Base-by-base conservation (phyloP, 768 basidiomycete genomes). In the Hygrocybe punicea region DNA sequence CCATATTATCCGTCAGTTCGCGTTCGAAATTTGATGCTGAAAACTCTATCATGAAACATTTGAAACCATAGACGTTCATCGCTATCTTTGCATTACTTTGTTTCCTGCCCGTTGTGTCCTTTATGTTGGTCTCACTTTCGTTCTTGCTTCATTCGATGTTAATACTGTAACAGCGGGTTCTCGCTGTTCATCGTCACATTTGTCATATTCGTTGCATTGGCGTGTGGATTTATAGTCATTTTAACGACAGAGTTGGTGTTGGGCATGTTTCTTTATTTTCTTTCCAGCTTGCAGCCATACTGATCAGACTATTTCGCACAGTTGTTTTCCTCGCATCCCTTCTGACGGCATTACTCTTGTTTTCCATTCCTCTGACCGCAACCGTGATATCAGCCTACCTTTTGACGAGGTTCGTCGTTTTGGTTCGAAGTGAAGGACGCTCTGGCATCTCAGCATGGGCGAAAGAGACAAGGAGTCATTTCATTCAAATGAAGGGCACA, bases 11-110 rank as follows among this genome's bases (percentile, higher is more conserved):
- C n/a, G 75, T 75, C 58, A 21, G 71, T 68, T 4, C 2, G 53
- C 40, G 23, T 29, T n/a, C 37, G 13, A 13, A 8, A 44, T n/a
- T 9, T 17, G 10, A n/a, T 40, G 4, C 40, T 11, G 25, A 17
- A n/a, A 4, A 16, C 54, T 34, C 33, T 36, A 8, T 24, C 11
- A 24, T 34, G 19, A 19, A 55, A 37, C 24, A 58, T 56, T 52
- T 50, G 34, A 11, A 25, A 14, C 14, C 17, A 34, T 58, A 81
- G 79, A 76, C 72, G 13, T 79, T 78, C 60, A 21, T 79, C 39
- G 67, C 72, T 8, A 67, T 76, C 56, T 77, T 79, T 44, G 65
- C 64, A 21, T 46, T 68, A 25, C 67, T 81, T 51, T 71, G 78
- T 42, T 62, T 68, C 34, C 29, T 73, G 34, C 74, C 74, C 21